Evolutionary conservation across 2,329 filamentous ascomycete genomes (phyloP).

Genomic region (Calonectria pteridis): DNA sequence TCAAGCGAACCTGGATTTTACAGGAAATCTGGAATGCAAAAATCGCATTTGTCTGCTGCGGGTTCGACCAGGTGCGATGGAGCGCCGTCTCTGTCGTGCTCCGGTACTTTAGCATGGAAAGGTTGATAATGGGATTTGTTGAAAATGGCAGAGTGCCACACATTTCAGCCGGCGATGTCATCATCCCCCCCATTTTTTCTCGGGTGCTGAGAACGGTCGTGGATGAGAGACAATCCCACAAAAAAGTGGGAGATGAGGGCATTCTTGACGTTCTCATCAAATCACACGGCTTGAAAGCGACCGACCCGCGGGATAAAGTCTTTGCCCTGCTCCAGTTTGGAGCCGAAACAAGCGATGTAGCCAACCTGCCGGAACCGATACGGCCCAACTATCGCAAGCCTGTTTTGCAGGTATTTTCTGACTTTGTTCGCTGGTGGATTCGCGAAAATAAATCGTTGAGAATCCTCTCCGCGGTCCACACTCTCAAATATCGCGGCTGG

Average conservation of each 20-base stretch:
- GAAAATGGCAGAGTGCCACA: neutral
- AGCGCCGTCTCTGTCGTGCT: neutral
- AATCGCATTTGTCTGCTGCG: neutral
- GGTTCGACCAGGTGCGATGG: neutral
- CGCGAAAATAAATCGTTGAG: neutral
- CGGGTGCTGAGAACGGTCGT: neutral
- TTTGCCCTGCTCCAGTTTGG: conserved; percentile 6
- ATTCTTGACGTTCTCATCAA: conserved; percentile 1
- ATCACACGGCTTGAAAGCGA: conserved; percentile 3
- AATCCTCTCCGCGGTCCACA: neutral
- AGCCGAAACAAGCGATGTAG: neutral
- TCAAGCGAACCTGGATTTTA: neutral
- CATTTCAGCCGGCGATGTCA: neutral
- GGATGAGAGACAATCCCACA: neutral
- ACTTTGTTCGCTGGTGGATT: conserved; percentile 15
- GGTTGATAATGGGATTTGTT: neutral
- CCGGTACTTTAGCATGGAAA: neutral
- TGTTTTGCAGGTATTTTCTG: neutral
- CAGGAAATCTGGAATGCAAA: conserved; percentile 1
- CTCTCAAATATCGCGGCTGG: neutral
- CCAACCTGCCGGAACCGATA: neutral
- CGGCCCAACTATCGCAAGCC: conserved; percentile 8
- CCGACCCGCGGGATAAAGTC: conserved; percentile 6
- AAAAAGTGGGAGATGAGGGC: neutral
- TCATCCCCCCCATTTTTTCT: neutral